Conservation (phyloP, 1,139 yeast species). For the Pichia sp. region DNA sequence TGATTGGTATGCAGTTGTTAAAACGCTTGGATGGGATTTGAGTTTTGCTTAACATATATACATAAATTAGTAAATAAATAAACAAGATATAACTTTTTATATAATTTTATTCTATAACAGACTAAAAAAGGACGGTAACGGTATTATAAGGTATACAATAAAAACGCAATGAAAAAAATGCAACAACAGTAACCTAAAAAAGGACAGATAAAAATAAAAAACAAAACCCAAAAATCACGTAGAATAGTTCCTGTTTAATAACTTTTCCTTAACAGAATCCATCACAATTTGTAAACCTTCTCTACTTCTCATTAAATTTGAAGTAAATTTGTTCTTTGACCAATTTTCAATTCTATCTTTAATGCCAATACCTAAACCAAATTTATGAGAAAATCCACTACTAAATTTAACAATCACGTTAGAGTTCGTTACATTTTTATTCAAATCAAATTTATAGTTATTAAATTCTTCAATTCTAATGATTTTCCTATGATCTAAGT, state of each 20-base stretch:
- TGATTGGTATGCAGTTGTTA: conserved; percentile 66
- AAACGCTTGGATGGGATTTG: conserved; percentile 68
- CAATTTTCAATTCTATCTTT: conserved; percentile 74
- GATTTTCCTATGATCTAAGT: conserved; percentile 77
- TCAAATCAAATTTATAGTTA: conserved; percentile 37
- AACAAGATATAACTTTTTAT: neutral
- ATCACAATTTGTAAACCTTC: conserved; percentile 75
- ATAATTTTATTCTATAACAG: neutral
- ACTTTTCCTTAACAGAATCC: conserved; percentile 37
- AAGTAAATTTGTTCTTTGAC: conserved; percentile 67
- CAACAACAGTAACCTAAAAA: neutral
- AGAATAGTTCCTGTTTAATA: conserved; percentile 9
- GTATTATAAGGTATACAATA: neutral
- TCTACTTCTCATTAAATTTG: conserved; percentile 60
- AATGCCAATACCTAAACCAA: conserved; percentile 38
- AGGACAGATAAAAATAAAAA: neutral
- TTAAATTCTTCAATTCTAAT: conserved; percentile 77
- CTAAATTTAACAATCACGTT: conserved; percentile 57
- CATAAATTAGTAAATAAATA: too few relatives aligned
- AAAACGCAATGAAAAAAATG: neutral
- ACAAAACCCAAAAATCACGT: neutral
- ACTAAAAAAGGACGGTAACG: neutral
- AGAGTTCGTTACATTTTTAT: conserved; percentile 34
- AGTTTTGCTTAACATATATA: conserved; percentile 50
- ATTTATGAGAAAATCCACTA: conserved; percentile 49